Base-by-base conservation (phyloP, 257 asterid species). In the Plantago elongata region DNA sequence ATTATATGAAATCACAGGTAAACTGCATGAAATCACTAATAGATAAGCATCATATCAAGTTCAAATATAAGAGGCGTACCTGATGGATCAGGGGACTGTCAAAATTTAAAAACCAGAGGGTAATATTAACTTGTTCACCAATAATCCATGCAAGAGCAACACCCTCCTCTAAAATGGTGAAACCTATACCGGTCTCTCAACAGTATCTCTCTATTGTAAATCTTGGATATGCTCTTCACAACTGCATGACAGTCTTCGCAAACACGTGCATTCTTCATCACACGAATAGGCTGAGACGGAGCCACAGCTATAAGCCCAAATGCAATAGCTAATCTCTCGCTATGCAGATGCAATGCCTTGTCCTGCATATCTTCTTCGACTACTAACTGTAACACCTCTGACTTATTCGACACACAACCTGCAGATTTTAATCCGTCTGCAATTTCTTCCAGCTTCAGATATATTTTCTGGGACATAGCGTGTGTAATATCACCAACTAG, bases 251-350 rank as follows among this genome's bases (percentile, higher is more conserved):
- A 86, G 57, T 86, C 90, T 16, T 62, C 82, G 62, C 94, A 89
- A 22, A 89, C 81, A n/a, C 96, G 90, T 38, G 84, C 84, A 59
- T 86, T 86, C 83, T 86, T 86, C 71, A 89, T 71, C 13, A 89
- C 71, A 45, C 95, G 79, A 61, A 89, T 80, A 1, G 86, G 83
- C 56, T 74, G 90, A 44, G 85, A 56, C 1, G 84, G 75, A 62
- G 71, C 55, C 1, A 54, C 69, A 44, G 72, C 66, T 38, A 86
- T 71, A 45, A 89, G 94, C 42, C 94, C 94, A 34, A 75, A 86
- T 5, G 95, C 88, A 64, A 86, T 79, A 46, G 95, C 96, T 45
- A 89, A 51, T 69, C 92, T 80, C 75, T 89, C 97, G 55, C 94
- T 86, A 59, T 84, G 95, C 18, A 74, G 86, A 69, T 68, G 17